Conservation (phyloP, 306 rosid species). For the Cicer pinnatifidum region DNA sequence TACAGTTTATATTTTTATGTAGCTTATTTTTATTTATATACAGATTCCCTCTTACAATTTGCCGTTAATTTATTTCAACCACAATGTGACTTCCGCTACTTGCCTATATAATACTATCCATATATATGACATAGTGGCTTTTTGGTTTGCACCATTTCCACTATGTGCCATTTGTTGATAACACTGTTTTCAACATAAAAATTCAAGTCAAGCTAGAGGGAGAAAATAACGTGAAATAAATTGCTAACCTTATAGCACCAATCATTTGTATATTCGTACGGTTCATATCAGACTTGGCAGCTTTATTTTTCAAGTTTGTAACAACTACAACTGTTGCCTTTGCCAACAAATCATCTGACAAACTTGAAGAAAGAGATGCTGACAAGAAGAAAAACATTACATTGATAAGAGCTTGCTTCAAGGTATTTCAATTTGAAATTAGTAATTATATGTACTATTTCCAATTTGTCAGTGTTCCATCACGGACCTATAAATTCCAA, state of each 20-base stretch:
- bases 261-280: constrained; percentile 97
- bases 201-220: constrained; percentile 8
- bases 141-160: background rate
- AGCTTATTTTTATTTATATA: background rate
- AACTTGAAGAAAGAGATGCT: constrained; percentile 93
- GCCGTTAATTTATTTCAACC: constrained; percentile 1
- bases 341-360: constrained; percentile 90
- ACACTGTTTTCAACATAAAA: background rate
- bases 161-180: background rate
- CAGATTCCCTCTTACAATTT: background rate
- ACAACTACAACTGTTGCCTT: constrained; percentile 83
- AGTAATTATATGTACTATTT: no score
- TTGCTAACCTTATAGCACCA: constrained; percentile 90
- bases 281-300: constrained; percentile 72
- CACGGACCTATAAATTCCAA: no score
- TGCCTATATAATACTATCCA: constrained; percentile 8
- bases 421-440: no score
- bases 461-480: no score
- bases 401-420: no score
- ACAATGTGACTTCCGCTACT: background rate
- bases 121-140: background rate
- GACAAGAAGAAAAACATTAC: constrained; percentile 46
- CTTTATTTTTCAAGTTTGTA: constrained; percentile 69
- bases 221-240: constrained; percentile 10
- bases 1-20: background rate